These are phyloP conservation scores for Colletotrichum sp. DNA, from an alignment of 2,329 filamentous ascomycete species.

Conservation along the genomic window DNA sequence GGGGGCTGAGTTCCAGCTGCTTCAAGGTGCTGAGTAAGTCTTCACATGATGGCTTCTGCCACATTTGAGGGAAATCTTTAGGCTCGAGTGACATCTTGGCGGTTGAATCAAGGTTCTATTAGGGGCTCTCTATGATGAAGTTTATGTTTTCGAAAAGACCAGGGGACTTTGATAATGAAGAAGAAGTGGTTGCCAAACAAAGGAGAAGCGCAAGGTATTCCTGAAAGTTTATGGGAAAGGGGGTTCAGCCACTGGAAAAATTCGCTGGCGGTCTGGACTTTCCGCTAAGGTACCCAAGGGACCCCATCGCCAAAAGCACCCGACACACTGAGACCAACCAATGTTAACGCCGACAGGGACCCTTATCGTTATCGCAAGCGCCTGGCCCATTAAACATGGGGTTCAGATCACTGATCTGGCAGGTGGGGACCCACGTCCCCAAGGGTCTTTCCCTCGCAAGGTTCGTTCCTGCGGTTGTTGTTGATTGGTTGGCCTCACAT, in stretches of 20 bases:
- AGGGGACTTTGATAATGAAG: not conserved
- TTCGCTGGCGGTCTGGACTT: slow-evolving; percentile 17
- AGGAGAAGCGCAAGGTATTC: not conserved
- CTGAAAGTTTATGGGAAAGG: not conserved
- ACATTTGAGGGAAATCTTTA: slow-evolving; percentile 79
- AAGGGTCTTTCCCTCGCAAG: not conserved
- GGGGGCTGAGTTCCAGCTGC: slow-evolving; percentile 68
- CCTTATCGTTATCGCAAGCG: slow-evolving; percentile 7
- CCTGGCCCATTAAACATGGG: not conserved
- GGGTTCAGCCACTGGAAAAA: not conserved
- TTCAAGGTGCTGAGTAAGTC: slow-evolving; percentile 70
- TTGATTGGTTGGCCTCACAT: slow-evolving; percentile 20
- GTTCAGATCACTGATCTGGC: slow-evolving; percentile 2
- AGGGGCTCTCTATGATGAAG: not conserved
- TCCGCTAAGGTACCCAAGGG: not conserved
- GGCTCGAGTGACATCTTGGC: slow-evolving; percentile 35
- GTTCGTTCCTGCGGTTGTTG: not conserved
- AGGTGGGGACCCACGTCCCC: slow-evolving; percentile 6
- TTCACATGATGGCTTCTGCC: slow-evolving; percentile 72
- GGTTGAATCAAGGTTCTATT: slow-evolving; percentile 4
- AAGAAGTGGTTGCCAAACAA: not conserved
- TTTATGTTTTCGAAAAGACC: not conserved
- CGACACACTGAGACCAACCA: not conserved
- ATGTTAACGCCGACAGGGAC: not conserved
- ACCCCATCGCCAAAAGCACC: slow-evolving; percentile 15